A percentile compares a stretch with the other conserved stretches of the same genome.
These are phyloP conservation scores for Haplosporangium sp. DNA, from an alignment of 371 early-diverging fungal species.

Conservation along the genomic window DNA sequence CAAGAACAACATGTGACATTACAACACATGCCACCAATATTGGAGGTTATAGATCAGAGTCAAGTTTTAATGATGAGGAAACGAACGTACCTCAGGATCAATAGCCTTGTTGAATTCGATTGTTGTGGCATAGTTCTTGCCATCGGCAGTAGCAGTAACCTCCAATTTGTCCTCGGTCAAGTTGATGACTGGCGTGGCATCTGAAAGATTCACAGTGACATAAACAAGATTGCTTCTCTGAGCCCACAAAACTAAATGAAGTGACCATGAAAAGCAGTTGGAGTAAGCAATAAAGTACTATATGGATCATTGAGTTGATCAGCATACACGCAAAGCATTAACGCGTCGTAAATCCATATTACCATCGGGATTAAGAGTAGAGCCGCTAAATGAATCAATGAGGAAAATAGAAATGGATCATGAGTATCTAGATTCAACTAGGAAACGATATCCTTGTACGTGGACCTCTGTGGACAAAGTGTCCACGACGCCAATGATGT, in stretches of 20 bases:
- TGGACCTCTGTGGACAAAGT: background rate
- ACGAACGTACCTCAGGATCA: constrained; percentile 73
- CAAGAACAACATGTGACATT: background rate
- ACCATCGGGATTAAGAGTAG: constrained; percentile 50
- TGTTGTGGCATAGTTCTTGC: constrained; percentile 78
- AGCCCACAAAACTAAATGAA: constrained; percentile 92
- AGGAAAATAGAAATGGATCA: background rate
- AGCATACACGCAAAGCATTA: background rate
- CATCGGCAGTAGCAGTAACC: constrained; percentile 71
- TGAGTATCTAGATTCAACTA: background rate
- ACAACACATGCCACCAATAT: background rate
- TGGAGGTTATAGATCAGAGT: background rate
- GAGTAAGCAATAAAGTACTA: background rate
- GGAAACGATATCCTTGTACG: background rate
- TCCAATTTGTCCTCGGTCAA: constrained; percentile 70
- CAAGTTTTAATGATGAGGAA: too few species aligned
- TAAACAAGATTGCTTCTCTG: constrained; percentile 86
- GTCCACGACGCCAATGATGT: background rate
- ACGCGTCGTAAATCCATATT: background rate
- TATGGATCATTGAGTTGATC: background rate
- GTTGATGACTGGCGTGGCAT: constrained; percentile 73
- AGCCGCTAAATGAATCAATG: background rate
- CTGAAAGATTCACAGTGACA: constrained; percentile 87
- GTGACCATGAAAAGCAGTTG: too few species aligned
- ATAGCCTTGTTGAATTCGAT: constrained; percentile 82